Conservation (phyloP, 352 stramenopile genomes). For the Pythium angustatum region DNA sequence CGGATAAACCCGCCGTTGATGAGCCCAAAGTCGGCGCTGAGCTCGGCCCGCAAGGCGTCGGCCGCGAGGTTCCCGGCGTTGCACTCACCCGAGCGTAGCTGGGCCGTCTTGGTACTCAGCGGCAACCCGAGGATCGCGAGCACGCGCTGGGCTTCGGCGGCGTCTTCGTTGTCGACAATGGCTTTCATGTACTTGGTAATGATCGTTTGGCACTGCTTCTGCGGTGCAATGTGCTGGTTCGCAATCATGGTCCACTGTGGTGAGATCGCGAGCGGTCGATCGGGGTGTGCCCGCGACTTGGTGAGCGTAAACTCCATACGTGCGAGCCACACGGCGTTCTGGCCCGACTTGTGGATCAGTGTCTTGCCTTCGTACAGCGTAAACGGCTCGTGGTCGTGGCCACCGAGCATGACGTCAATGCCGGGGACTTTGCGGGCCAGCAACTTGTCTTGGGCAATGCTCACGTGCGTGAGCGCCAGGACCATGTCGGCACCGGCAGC, state of each 20-base stretch:
- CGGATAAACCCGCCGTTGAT: slow-evolving; percentile 91
- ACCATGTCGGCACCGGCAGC: slow-evolving; percentile 78
- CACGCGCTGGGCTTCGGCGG: slow-evolving; percentile 44
- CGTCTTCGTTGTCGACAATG: slow-evolving; percentile 58
- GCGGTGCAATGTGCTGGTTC: slow-evolving; percentile 55
- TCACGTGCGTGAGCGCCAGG: slow-evolving; percentile 83
- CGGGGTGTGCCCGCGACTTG: slow-evolving; percentile 38
- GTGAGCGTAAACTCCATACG: slow-evolving; percentile 74
- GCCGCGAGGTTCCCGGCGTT: slow-evolving; percentile 80
- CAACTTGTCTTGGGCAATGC: slow-evolving; percentile 70
- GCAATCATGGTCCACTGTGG: slow-evolving; percentile 86
- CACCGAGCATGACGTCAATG: slow-evolving; percentile 87
- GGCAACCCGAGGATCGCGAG: slow-evolving; percentile 50
- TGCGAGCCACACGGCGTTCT: slow-evolving; percentile 87
- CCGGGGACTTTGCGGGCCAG: slow-evolving; percentile 61
- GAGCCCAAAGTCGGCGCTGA: slow-evolving; percentile 67
- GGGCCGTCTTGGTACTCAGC: slow-evolving; percentile 72
- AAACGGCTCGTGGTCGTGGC: slow-evolving; percentile 92
- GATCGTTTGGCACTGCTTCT: slow-evolving; percentile 65
- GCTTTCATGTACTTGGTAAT: slow-evolving; percentile 68
- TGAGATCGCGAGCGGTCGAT: slow-evolving; percentile 46
- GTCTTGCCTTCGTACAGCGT: slow-evolving; percentile 79
- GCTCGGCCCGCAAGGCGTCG: slow-evolving; percentile 69
- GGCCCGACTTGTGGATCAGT: slow-evolving; percentile 89
- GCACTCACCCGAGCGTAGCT: slow-evolving; percentile 69